Base-by-base conservation (phyloP, 2,329 filamentous ascomycete genomes). In the Ascochyta fabae region DNA sequence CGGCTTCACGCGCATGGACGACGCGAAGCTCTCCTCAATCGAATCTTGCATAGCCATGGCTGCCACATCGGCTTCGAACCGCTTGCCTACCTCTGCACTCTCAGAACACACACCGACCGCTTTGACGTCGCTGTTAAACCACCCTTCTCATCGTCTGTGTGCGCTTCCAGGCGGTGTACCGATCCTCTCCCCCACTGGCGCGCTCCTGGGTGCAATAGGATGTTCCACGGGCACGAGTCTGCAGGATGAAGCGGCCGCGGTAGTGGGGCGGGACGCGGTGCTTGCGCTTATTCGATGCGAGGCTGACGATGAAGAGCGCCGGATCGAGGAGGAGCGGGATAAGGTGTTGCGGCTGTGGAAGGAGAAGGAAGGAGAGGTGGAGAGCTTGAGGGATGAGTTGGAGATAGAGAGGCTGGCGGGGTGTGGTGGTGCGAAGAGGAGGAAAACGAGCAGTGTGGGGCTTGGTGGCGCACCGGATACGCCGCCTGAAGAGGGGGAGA, bases 31-130 rank as follows among this genome's bases (percentile, higher is more conserved):
- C 13, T 81, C 79, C n/a, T 78, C 83, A 4, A 66, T 68, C 63
- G 83, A 84, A 70, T 81, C 88, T 65, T 81, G 84, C 1, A 87
- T 89, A 5, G 85, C 88, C 44, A 83, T 84, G 68, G 82, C 82
- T 29, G 83, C 81, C 65, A 84, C 82, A 5, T 82, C 82, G 9
- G 80, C 82, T 1, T 81, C 81, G 22, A 82, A 84, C 68, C 74
- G 78, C 19, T 69, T 78, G 3, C 80, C 81, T 0, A 84, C 82
- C 1, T 78, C 80, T 8, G 74, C 73, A 4, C 84, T 84, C 65
- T 78, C 79, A 53, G 81, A 82, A 55, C 76, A 75, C 42, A 80
- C 81, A 38, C 77, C 78, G 71, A 79, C 80, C 4, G 22, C 27
- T 13, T 16, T 15, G 81, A 81, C 81, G 38, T 76, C 78, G 71